Evolutionary conservation across 371 early-diverging fungal species (phyloP).

Genomic region (Apophysomyces variabilis): DNA sequence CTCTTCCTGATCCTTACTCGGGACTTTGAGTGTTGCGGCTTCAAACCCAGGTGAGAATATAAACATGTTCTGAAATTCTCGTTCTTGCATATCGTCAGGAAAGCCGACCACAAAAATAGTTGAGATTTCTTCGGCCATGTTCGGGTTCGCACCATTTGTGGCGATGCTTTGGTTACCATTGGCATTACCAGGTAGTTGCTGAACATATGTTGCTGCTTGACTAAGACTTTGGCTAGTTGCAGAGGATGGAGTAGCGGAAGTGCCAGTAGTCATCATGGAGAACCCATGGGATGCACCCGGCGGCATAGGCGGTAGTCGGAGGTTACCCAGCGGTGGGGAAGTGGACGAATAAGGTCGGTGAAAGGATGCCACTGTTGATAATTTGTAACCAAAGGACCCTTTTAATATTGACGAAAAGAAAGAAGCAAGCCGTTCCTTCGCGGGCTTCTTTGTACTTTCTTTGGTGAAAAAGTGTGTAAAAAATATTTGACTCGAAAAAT

Average conservation of each 20-base stretch:
- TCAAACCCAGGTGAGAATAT: conserved; percentile 93
- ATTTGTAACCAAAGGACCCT: not conserved
- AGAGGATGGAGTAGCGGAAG: conserved; percentile 4
- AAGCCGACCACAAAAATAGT: conserved; percentile 97
- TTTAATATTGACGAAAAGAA: not conserved
- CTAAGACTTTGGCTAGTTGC: not conserved
- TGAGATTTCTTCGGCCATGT: conserved; percentile 66
- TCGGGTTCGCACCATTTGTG: not conserved
- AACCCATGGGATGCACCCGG: conserved; percentile 13
- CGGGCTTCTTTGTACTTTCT: not conserved
- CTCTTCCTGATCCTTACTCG: conserved; percentile 61
- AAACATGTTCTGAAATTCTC: conserved; percentile 97
- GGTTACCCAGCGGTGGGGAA: conserved; percentile 11
- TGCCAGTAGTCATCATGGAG: conserved; percentile 18
- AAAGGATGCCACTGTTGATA: conserved; percentile 14
- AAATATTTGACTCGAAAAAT: not conserved
- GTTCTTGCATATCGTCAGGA: conserved; percentile 93
- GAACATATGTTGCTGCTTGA: conserved; percentile 1
- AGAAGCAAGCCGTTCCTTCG: not conserved
- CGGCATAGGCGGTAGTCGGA: conserved; percentile 14
- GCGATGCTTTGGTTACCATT: not conserved
- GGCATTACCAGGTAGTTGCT: not conserved
- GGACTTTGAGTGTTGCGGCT: conserved; percentile 87
- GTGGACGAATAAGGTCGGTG: conserved; percentile 11
- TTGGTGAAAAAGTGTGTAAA: not conserved